Evolutionary conservation across 148 eudicot species (phyloP), one percentile per base, ranked within the genome.

Genomic region (Heliosperma pusillum): DNA sequence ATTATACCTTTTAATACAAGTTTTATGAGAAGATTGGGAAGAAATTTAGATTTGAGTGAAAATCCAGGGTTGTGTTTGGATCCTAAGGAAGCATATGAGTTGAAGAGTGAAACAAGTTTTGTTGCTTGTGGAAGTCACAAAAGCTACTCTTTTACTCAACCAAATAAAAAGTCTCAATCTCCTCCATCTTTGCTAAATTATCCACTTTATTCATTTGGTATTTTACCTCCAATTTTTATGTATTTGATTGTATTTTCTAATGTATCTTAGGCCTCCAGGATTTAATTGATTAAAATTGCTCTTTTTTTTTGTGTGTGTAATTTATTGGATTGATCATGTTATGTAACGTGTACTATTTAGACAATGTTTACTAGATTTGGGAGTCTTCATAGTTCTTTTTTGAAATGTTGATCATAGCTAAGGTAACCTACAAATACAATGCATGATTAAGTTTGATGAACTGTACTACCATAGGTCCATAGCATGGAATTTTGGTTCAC

Each of bases 61-160:
- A 92, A 92, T 79, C 82, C 80, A 29, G 88, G 90, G 74, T 79
- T 92, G 78, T 92, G 97, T 83, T 79, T 89, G 82, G 88, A 79
- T 52, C 83, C 89, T 45, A 73, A 80, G 70, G 85, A 80, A 66
- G 82, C 58, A 8, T 26, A 62, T 72, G 80, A 62, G 17, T 71
- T 79, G 40, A 76, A 80, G 64, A 58, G 75, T 77, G 88, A 82
- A 20, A 77, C 81, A 24, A 55, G 40, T 70, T 70, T 66, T n/a
- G 19, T 33, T 71, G 82, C 84, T 27, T 91, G 93, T 82, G 86
- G 84, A 57, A 82, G 60, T 73, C 87, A 75, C 71, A 84, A 63
- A 57, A 80, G 68, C 26, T 71, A 72, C 71, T 65, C 88, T 40
- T 26, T 81, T 72, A 66, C 64, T 62, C 89, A 83, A 70, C 86